A percentile compares a stretch with the other conserved stretches of the same genome.
Conservation (phyloP, 2,329 filamentous ascomycete genomes). For the Epichloe coenophiala region DNA sequence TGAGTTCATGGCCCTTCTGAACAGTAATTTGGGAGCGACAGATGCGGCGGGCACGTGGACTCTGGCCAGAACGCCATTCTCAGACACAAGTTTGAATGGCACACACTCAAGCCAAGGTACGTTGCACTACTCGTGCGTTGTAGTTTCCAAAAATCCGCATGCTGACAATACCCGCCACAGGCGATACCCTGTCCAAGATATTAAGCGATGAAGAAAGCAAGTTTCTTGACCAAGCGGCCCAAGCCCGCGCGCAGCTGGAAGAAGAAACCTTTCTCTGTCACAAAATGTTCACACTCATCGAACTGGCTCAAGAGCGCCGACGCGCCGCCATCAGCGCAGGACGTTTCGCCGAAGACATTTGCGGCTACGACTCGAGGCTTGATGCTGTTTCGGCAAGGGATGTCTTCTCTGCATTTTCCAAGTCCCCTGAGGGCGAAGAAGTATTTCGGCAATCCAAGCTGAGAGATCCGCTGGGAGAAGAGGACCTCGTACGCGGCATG, state of each 20-base stretch:
- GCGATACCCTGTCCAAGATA: slow-evolving; percentile 15
- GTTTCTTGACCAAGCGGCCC: slow-evolving; percentile 33
- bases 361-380: slow-evolving; percentile 62
- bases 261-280: slow-evolving; percentile 43
- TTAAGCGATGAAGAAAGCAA: slow-evolving; percentile 40
- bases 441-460: slow-evolving; percentile 40
- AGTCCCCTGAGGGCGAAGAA: slow-evolving; percentile 33
- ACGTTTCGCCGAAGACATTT: slow-evolving; percentile 50
- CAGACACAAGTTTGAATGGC: slow-evolving; percentile 5
- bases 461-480: slow-evolving; percentile 19
- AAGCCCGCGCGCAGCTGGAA: slow-evolving; percentile 36
- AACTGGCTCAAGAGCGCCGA: slow-evolving; percentile 40
- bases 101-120: slow-evolving; percentile 9
- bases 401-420: slow-evolving; percentile 49
- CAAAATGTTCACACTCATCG: slow-evolving; percentile 46
- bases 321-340: slow-evolving; percentile 38
- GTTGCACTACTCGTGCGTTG: neutral
- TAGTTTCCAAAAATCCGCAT: neutral
- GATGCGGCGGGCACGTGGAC: slow-evolving; percentile 31
- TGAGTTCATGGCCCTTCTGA: slow-evolving; percentile 40
- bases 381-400: slow-evolving; percentile 47
- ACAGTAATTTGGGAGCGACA: slow-evolving; percentile 21
- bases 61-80: slow-evolving; percentile 32
- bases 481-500: slow-evolving; percentile 29
- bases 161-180: neutral